Conservation (phyloP, 2,329 filamentous ascomycete species). For the Diaporthe citriasiana region DNA sequence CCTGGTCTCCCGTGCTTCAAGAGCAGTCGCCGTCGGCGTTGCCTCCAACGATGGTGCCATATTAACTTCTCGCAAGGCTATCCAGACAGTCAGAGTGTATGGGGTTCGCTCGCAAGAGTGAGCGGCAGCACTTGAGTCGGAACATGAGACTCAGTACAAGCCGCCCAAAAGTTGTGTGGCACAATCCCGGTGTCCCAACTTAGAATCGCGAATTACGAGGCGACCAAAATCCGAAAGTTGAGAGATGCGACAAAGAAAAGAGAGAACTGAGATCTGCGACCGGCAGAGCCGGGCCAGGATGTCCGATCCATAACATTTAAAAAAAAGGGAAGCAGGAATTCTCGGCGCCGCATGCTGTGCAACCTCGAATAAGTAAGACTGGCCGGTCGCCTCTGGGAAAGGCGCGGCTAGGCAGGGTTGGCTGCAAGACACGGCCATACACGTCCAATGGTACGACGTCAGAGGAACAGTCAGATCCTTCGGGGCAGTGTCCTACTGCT, state of each 20-base stretch:
- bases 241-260: background rate
- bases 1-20: background rate
- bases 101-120: background rate
- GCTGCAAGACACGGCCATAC: background rate
- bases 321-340: background rate
- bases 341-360: slow-evolving; percentile 18
- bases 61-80: background rate
- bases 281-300: background rate
- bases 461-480: slow-evolving; percentile 25
- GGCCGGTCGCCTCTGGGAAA: background rate
- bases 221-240: background rate
- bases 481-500: slow-evolving; percentile 21
- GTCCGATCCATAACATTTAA: background rate
- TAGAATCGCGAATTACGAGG: background rate
- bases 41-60: background rate
- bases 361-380: background rate
- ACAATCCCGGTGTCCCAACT: background rate
- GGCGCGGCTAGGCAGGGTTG: background rate
- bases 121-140: background rate
- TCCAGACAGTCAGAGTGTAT: background rate
- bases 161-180: background rate
- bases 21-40: slow-evolving; percentile 2
- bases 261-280: background rate
- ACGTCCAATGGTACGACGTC: slow-evolving; percentile 4
- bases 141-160: background rate